Evolutionary conservation across 202 grass and related monocot species (phyloP).

Genomic region (Carex arenaria): DNA sequence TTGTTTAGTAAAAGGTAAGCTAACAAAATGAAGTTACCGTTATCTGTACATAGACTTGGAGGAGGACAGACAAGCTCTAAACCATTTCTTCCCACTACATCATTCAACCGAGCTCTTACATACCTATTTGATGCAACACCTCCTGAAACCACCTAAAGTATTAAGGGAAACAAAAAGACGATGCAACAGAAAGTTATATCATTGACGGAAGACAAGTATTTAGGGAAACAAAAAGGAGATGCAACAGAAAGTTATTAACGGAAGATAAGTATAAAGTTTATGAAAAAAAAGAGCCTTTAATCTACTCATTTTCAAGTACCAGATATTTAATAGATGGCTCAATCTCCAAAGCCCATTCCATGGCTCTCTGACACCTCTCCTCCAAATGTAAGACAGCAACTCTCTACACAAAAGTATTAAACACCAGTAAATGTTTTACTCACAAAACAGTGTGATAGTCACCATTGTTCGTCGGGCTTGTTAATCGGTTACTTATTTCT

Average conservation of each 20-base stretch:
- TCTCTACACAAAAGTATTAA: conserved; percentile 42
- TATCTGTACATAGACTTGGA: conserved; percentile 90
- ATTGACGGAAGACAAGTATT: conserved; percentile 1
- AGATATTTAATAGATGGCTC: conserved; percentile 84
- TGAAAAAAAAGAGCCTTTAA: conserved; percentile 18
- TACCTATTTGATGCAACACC: conserved; percentile 95
- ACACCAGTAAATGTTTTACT: conserved; percentile 15
- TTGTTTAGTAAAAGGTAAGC: not conserved
- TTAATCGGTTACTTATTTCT: not conserved
- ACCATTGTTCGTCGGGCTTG: not conserved
- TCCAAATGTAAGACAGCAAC: conserved; percentile 98
- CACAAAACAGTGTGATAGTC: not conserved
- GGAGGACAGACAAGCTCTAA: conserved; percentile 74
- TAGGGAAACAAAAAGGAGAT: not conserved
- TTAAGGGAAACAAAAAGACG: not conserved
- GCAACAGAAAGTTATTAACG: no score
- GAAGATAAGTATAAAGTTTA: not conserved
- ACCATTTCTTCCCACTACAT: conserved; percentile 53
- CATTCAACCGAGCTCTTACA: conserved; percentile 60
- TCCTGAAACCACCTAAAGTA: conserved; percentile 86
- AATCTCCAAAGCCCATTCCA: conserved; percentile 97
- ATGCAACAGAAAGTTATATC: conserved; percentile 1
- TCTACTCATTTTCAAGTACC: conserved; percentile 42
- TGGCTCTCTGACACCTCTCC: conserved; percentile 89
- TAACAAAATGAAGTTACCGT: conserved; percentile 45